Conservation (phyloP, 805 yeast species). For the Metschnikowia chrysomelidarum region DNA sequence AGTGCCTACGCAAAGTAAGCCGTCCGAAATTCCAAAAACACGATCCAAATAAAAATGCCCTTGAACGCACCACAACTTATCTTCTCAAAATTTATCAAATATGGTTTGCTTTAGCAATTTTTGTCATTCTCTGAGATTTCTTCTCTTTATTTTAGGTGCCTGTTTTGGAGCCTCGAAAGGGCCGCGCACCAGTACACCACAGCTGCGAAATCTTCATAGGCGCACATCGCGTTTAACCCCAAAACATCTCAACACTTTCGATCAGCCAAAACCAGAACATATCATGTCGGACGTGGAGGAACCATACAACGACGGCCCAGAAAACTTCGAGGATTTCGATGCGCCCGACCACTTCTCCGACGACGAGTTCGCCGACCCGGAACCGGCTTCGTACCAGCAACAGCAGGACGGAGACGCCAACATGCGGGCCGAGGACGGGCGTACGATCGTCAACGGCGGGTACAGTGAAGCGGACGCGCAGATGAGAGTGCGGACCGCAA, state of each 20-base stretch:
- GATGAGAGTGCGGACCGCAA: conserved; percentile 58
- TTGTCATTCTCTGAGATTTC: too few species aligned
- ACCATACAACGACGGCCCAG: conserved; percentile 66
- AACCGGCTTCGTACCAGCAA: conserved; percentile 19
- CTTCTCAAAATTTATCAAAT: too few species aligned
- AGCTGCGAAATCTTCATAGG: conserved; percentile 11
- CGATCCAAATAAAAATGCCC: too few species aligned
- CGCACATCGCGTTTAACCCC: too few species aligned
- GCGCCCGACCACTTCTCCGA: conserved; percentile 78
- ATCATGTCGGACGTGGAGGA: conserved; percentile 45
- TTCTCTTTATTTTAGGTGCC: too few species aligned
- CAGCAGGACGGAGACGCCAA: conserved; percentile 36
- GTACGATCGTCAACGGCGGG: conserved; percentile 70
- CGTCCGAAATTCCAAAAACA: too few species aligned
- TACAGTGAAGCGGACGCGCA: conserved; percentile 53
- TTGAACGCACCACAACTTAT: too few species aligned
- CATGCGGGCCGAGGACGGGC: conserved; percentile 64
- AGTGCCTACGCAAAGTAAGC: too few species aligned
- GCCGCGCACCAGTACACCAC: too few species aligned
- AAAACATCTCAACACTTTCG: too few species aligned
- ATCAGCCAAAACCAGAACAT: conserved; percentile 9
- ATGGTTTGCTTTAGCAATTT: too few species aligned
- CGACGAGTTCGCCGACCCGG: conserved; percentile 51
- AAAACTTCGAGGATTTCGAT: conserved; percentile 76
- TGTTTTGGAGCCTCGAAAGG: too few species aligned